phyloP scores from a whole-genome alignment of 495 filamentous ascomycete genomes.

The Aspergillus wentii region DNA sequence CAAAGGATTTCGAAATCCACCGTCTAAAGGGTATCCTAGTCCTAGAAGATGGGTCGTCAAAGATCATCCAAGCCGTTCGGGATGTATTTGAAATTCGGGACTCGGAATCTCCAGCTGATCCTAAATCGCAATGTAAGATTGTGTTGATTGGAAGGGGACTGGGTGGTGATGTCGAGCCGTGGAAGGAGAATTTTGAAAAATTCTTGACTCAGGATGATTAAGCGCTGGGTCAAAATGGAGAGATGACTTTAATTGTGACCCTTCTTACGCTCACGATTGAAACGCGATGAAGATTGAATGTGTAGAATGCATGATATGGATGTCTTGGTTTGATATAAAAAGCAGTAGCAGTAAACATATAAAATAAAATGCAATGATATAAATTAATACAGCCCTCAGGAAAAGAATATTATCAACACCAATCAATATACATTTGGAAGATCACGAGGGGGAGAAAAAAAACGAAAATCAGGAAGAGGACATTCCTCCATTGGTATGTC shows the following conservation, averaged over 20 bases:
- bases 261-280: no score
- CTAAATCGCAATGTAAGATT: constrained; percentile 57
- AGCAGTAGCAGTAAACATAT: constrained; percentile 10
- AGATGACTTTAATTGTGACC: no score
- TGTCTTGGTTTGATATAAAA: no score
- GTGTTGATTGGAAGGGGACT: constrained; percentile 75
- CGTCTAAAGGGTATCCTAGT: constrained; percentile 75
- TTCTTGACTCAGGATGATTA: constrained; percentile 13
- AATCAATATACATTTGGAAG: constrained; percentile 26
- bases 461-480: constrained; percentile 11
- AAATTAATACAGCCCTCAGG: constrained; percentile 34
- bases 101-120: constrained; percentile 30
- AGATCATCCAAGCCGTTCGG: constrained; percentile 85
- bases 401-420: constrained; percentile 14
- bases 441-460: constrained; percentile 16
- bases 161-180: constrained; percentile 20
- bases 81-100: constrained; percentile 92
- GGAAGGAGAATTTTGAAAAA: constrained; percentile 32
- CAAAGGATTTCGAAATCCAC: constrained; percentile 68
- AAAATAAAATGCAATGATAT: constrained; percentile 11
- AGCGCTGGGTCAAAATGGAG: neutral
- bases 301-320: no score
- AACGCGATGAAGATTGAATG: no score
- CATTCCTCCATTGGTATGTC: constrained; percentile 11
- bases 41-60: constrained; percentile 54